Evolutionary conservation across 1,284 basidiomycete species (phyloP), one percentile per base, ranked within the genome.

Genomic region (Boletellus deceptivus): DNA sequence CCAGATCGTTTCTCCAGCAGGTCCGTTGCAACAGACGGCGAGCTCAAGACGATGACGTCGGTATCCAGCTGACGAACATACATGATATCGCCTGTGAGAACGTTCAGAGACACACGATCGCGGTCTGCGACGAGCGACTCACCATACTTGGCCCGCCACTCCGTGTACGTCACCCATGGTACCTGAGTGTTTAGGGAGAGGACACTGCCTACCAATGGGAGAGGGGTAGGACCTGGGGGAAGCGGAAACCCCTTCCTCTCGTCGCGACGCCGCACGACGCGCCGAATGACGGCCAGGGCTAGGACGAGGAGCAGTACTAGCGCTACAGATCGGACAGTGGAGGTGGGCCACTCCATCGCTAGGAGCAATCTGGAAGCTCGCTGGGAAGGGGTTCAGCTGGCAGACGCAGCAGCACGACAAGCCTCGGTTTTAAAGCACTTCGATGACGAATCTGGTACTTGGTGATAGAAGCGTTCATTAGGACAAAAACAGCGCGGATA

Each of bases 1-100:
- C 17, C 17, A 9, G 53, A 53, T 9, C 46, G 42, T n/a, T 47
- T 54, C n/a, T 51, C 52, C 4, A 44, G 40, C 25, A 52, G 6
- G 14, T 43, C 52, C 6, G 37, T 41, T 2, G 50, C 50, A 13
- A 33, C 41, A 25, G 39, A 9, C 16, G 18, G 8, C 16, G 39
- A 41, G 24, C 16, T 41, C 24, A 41, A 14, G 18, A 41, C 24
- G 25, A 41, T 25, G 6, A 41, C 39, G n/a, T 41, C 39, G 24
- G 39, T 18, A n/a, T 18, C 36, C 9, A 37, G 4, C 9, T n/a
- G 36, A 6, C 36, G 36, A 37, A 17, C n/a, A 9, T 41, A 41
- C 24, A 41, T 27, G 14, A 41, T 41, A 41, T 41, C 39, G n/a
- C 39, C 39, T 41, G 36, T 10, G 14, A 9, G 39, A 17, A 10